Evolutionary conservation across 1,284 basidiomycete genomes (phyloP).

Genomic region (Mycena sp.): DNA sequence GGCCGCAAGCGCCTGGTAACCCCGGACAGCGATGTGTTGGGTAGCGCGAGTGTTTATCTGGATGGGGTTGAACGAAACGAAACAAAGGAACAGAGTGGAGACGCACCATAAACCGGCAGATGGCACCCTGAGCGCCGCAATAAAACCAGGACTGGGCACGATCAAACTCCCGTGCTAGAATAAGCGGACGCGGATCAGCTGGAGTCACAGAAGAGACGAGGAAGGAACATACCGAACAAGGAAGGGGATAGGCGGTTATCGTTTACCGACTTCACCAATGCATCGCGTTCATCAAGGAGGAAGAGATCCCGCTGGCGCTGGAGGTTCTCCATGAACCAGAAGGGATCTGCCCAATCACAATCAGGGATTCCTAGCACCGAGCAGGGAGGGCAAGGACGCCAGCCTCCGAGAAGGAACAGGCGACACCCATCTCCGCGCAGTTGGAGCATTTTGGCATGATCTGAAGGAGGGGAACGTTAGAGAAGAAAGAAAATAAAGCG

Average conservation of each 20-base stretch:
- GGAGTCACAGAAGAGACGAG: not conserved
- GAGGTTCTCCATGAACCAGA: not conserved
- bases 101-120: constrained; percentile 7
- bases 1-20: not conserved
- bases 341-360: not conserved
- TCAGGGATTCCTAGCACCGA: not conserved
- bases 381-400: not conserved
- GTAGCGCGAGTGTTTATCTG: constrained; percentile 2
- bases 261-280: not conserved
- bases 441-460: not conserved
- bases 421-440: not conserved
- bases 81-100: not conserved
- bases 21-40: not conserved
- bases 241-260: not conserved
- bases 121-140: constrained; percentile 4
- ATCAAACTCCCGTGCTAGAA: constrained; percentile 6
- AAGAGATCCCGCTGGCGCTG: not conserved
- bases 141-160: not conserved
- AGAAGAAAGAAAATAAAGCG: not conserved
- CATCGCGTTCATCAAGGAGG: not conserved
- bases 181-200: not conserved
- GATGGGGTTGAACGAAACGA: not conserved
- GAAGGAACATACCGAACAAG: not conserved
- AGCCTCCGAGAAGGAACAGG: not conserved
- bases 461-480: not conserved